These are phyloP conservation scores for Colletotrichum nymphaeae DNA, from an alignment of 2,329 filamentous ascomycete species.

Conservation along the genomic window DNA sequence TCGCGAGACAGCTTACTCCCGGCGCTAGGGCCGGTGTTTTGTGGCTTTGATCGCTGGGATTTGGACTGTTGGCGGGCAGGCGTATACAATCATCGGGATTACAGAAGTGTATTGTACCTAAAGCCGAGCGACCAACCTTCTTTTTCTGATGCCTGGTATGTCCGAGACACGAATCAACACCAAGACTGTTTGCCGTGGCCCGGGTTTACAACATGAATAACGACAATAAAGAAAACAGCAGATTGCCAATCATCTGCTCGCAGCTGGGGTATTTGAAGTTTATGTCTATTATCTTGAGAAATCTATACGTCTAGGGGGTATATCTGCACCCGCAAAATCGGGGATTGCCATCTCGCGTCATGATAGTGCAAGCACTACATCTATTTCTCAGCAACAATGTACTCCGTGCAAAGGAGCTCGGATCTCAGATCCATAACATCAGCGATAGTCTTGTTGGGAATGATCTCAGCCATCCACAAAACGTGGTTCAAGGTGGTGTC, in stretches of 20 bases:
- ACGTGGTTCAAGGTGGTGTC: conserved; percentile 41
- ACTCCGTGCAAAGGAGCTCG: conserved; percentile 41
- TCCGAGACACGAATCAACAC: neutral
- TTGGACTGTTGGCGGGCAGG: neutral
- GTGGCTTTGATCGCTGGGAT: neutral
- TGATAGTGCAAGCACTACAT: neutral
- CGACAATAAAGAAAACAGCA: neutral
- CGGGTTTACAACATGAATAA: neutral
- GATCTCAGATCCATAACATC: conserved; percentile 44
- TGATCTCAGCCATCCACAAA: conserved; percentile 42
- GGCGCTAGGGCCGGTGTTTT: neutral
- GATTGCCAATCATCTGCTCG: too few species aligned
- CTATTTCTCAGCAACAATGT: conserved; percentile 25
- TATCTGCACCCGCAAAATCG: neutral
- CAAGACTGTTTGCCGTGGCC: neutral
- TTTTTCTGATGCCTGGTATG: neutral
- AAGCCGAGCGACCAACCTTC: neutral
- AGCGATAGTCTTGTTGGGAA: conserved; percentile 38
- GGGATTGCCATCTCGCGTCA: neutral
- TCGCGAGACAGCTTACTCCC: neutral
- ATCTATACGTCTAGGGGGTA: neutral
- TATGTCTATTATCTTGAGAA: neutral
- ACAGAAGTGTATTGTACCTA: neutral
- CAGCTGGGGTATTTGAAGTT: neutral
- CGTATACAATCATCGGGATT: neutral